phyloP scores from a whole-genome alignment of 2,329 filamentous ascomycete species.

The Fusarium pseudocircinatum region DNA sequence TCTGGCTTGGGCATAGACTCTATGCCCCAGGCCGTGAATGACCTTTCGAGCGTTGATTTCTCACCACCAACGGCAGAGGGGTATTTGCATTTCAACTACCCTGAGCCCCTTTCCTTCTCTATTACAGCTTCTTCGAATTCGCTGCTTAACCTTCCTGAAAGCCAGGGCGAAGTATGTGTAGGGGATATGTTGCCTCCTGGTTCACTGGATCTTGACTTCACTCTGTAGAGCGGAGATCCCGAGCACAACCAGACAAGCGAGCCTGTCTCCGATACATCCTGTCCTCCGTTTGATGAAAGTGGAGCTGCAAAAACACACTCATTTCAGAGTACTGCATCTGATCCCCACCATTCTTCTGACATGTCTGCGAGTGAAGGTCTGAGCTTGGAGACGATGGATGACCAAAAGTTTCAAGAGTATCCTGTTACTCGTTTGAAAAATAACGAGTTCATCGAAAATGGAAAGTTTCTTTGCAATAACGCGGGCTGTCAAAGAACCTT shows the following conservation, averaged over 20 bases:
- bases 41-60: not conserved
- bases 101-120: not conserved
- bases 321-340: not conserved
- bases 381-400: not conserved
- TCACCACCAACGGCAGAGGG: not conserved
- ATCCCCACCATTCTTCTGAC: not conserved
- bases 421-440: slow-evolving; percentile 17
- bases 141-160: not conserved
- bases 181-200: not conserved
- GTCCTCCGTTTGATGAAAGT: not conserved
- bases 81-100: not conserved
- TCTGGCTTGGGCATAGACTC: not conserved
- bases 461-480: slow-evolving; percentile 18
- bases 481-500: slow-evolving; percentile 8
- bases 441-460: slow-evolving; percentile 23
- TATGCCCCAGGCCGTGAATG: not conserved
- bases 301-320: not conserved
- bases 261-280: not conserved
- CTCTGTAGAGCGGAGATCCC: slow-evolving; percentile 29
- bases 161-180: not conserved
- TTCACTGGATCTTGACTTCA: not conserved
- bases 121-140: not conserved
- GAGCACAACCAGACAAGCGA: not conserved
- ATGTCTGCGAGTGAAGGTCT: not conserved
- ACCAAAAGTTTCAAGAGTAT: slow-evolving; percentile 13